phyloP scores from a whole-genome alignment of 305 asterid species.

The Ilex paraguariensis region DNA sequence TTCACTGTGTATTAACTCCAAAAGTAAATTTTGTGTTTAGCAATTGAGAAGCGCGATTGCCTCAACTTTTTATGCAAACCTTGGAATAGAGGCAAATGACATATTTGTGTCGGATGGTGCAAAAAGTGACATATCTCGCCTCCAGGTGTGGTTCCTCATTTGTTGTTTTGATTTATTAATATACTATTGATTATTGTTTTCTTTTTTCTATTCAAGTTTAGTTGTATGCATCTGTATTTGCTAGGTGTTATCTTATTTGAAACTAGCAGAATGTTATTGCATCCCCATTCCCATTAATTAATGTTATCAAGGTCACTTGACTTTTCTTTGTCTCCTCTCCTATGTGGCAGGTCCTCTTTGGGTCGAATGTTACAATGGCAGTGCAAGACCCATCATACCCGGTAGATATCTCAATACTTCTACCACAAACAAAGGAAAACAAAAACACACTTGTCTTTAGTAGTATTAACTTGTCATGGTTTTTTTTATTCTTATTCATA shows the following conservation, averaged over 20 bases:
- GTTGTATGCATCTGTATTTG: no score
- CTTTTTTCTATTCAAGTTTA: no score
- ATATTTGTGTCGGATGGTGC: constrained; percentile 99
- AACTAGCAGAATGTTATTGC: not conserved
- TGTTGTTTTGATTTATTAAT: not conserved
- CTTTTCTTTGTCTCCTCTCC: constrained; percentile 8
- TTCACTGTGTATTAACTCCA: no score
- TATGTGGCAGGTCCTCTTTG: constrained; percentile 76
- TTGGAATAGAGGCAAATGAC: constrained; percentile 85
- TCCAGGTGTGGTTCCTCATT: constrained; percentile 52
- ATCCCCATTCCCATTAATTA: not conserved
- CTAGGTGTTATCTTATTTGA: not conserved
- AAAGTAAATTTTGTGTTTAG: constrained; percentile 26
- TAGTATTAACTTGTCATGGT: no score
- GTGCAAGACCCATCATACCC: constrained; percentile 98
- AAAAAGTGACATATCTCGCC: constrained; percentile 96
- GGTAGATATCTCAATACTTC: constrained; percentile 36
- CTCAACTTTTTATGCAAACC: constrained; percentile 65
- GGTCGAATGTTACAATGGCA: constrained; percentile 85
- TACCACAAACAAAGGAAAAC: no score
- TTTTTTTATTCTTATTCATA: no score
- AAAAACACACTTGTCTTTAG: no score
- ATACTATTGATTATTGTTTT: not conserved
- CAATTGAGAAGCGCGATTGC: constrained; percentile 85
- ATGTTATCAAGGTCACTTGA: not conserved